These are phyloP conservation scores for Suillus hirtellus DNA, from an alignment of 768 basidiomycete species.

Conservation along the genomic window DNA sequence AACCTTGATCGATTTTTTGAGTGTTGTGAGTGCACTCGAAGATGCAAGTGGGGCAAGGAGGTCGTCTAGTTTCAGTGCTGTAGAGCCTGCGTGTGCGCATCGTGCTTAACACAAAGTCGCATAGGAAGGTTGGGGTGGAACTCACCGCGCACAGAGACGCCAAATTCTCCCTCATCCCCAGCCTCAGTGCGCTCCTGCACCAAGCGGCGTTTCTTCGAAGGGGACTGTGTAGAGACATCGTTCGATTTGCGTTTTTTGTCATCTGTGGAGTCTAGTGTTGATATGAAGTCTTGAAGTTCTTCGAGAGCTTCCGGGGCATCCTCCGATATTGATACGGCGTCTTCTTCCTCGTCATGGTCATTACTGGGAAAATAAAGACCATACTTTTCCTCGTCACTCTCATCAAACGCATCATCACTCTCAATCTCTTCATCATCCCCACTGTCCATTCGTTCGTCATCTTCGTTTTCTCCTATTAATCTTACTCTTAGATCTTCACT, in stretches of 20 bases:
- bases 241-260: slow-evolving; percentile 58
- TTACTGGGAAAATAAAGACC: slow-evolving; percentile 48
- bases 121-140: slow-evolving; percentile 7
- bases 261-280: slow-evolving; percentile 54
- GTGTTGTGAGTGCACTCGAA: slow-evolving; percentile 56
- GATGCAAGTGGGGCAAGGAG: slow-evolving; percentile 72
- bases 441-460: slow-evolving; percentile 55
- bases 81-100: slow-evolving; percentile 36
- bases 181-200: slow-evolving; percentile 75
- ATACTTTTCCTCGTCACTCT: slow-evolving; percentile 77
- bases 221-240: slow-evolving; percentile 20
- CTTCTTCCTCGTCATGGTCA: slow-evolving; percentile 38
- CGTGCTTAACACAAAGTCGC: not conserved
- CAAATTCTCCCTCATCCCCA: slow-evolving; percentile 82
- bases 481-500: slow-evolving; percentile 39
- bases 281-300: slow-evolving; percentile 71
- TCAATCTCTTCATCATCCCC: slow-evolving; percentile 86
- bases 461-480: slow-evolving; percentile 53
- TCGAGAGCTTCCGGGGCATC: slow-evolving; percentile 63
- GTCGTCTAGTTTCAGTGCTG: slow-evolving; percentile 68
- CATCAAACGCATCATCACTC: slow-evolving; percentile 81
- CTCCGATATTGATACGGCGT: slow-evolving; percentile 42
- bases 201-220: slow-evolving; percentile 53
- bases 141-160: slow-evolving; percentile 50
- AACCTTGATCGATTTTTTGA: slow-evolving; percentile 70